Base-by-base conservation (phyloP, 1,284 basidiomycete species). In the Moesziomyces globuligerus region DNA sequence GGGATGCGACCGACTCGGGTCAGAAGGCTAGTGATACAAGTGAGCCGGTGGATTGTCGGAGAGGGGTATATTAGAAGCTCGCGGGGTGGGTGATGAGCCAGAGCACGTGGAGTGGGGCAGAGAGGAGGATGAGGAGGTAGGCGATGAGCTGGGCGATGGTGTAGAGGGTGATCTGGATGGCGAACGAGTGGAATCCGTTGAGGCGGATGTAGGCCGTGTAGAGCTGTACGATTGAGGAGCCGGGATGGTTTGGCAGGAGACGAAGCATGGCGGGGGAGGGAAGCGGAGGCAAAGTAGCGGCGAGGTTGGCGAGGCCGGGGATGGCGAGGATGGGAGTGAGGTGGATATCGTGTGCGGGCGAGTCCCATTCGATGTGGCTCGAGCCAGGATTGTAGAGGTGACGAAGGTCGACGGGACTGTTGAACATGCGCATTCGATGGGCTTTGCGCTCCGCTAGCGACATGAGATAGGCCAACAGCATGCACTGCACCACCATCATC, bases 101-200 rank as follows among this genome's bases (percentile, higher is more conserved):
- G 7, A 55, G 5, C 4, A 70, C 43, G 36, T 70, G 66, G 10
- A 70, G 3, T 6, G 66, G 66, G 9, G 60, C 66, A 13, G 62
- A 10, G 23, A 42, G 3, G 21, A 70, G n/a, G 25, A 64, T 23
- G 20, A 58, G 1, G 3, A 45, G 4, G 20, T 32, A 49, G 4
- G 39, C 26, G 0, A 56, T 4, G 3, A 43, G 5, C 18, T 64
- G 66, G 13, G 43, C 38, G 2, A 53, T 6, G 0, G 43, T n/a
- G 20, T 59, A 56, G 10, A 64, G 29, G 4, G 15, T 1, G 2
- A 62, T 15, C 18, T 69, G 66, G 9, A 38, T 3, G 9, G 41
- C 0, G 2, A 58, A 48, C 11, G 53, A 23, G 1, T 23, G 1
- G 4, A 29, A 13, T 4, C 66, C 66, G 36, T 69, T 46, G 11